Base-by-base conservation (phyloP, 2,329 filamentous ascomycete species). In the Penicillium concentricum region DNA sequence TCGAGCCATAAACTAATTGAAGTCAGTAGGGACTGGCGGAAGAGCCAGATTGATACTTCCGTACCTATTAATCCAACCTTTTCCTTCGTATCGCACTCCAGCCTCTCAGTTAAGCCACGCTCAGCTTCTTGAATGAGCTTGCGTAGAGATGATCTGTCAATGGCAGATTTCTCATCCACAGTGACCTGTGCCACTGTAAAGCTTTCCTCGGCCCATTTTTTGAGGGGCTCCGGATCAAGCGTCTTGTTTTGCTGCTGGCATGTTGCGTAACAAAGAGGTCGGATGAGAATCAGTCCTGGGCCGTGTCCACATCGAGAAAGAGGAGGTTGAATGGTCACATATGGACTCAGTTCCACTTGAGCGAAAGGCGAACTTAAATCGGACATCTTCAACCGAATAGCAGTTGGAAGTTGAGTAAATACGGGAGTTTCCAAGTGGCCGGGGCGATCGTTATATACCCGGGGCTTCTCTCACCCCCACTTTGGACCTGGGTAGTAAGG, bases 191-290 rank as follows among this genome's bases (percentile, higher is more conserved):
- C 84, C 3, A 89, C 85, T 0, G 82, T 76, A 61, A 84, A 89
- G 0, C 87, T 85, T 68, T 90, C 87, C 67, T 90, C 87, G 0
- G 86, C 87, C 87, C 87, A 90, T 71, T 90, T 90, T 58, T 83
- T 68, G 15, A 84, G 65, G 0, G 84, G 83, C 9, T 81, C 77
- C 0, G 87, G 86, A 52, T 81, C 79, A 1, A 78, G 67, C 43
- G 73, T 74, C 46, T 71, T 69, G 28, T 76, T 75, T 34, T 67
- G 71, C 39, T 65, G 51, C 35, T 67, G 62, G 8, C 59, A 59
- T 67, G 65, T 48, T 48, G 61, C 42, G 72, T 62, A 58, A 34
- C 43, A 65, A 38, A 67, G 61, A 7, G 79, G 73, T 1, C 78
- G 63, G 4, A 83, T 60, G 13, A 83, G 61, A 7, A 83, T 67